A percentile compares a stretch with the other conserved stretches of the same genome.
Conservation (phyloP, 2,329 filamentous ascomycete genomes). For the Blastomyces gilchristii region DNA sequence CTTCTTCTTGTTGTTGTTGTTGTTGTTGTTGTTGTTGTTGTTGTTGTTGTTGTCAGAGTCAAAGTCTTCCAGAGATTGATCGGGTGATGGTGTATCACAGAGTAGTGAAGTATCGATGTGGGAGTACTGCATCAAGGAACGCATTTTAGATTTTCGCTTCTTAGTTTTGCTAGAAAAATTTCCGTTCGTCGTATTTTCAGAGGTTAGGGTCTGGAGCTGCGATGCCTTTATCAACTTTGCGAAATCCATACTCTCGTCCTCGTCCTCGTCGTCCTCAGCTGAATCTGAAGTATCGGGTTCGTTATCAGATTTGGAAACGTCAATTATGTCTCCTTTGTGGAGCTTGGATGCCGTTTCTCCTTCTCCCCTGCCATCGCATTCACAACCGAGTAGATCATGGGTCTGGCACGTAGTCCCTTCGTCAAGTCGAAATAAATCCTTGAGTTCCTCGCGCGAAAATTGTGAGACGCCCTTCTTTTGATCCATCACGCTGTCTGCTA, state of each 20-base stretch:
- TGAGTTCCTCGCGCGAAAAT: constrained; percentile 56
- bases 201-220: constrained; percentile 20
- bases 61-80: constrained; percentile 6
- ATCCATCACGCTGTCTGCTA: constrained; percentile 63
- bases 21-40: background rate
- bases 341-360: background rate
- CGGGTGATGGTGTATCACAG: background rate
- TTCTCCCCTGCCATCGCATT: constrained; percentile 47
- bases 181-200: constrained; percentile 17
- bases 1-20: no score
- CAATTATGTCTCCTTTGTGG: background rate
- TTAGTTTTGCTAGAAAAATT: constrained; percentile 16
- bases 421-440: constrained; percentile 57
- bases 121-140: constrained; percentile 34
- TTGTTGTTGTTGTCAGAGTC: background rate
- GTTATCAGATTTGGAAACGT: background rate
- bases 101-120: constrained; percentile 34
- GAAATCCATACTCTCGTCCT: constrained; percentile 22
- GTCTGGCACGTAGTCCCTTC: constrained; percentile 53
- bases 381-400: constrained; percentile 56
- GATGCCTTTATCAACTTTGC: constrained; percentile 33
- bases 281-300: constrained; percentile 4
- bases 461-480: constrained; percentile 49
- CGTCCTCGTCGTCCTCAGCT: constrained; percentile 13
- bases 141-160: constrained; percentile 29